Evolutionary conservation across 2,329 filamentous ascomycete species (phyloP).

Genomic region (Ceratocystis huliohia): DNA sequence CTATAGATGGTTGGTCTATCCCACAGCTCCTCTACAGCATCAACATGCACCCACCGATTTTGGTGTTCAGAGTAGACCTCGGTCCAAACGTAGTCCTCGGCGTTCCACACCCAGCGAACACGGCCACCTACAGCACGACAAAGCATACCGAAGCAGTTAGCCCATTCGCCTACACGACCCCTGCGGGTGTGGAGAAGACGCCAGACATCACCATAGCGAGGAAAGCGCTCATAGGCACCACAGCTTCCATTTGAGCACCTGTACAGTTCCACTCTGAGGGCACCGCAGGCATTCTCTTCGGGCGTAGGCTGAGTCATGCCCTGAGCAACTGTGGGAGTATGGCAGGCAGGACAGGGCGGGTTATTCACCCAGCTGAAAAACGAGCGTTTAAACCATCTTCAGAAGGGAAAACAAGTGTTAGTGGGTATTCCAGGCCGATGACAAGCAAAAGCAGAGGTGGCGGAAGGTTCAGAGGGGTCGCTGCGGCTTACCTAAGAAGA

Average conservation of each 20-base stretch:
- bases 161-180: constrained; percentile 89
- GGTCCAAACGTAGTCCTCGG: constrained; percentile 94
- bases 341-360: constrained; percentile 69
- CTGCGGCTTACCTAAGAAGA: constrained; percentile 52
- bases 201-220: constrained; percentile 91
- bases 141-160: constrained; percentile 97
- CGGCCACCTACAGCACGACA: constrained; percentile 83
- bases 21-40: constrained; percentile 89
- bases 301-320: constrained; percentile 75
- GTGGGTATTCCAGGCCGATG: constrained; percentile 3
- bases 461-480: constrained; percentile 24
- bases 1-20: constrained; percentile 86
- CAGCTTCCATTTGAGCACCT: constrained; percentile 68
- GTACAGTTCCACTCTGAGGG: constrained; percentile 79
- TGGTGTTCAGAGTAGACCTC: constrained; percentile 93
- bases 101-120: constrained; percentile 96
- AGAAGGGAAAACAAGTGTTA: constrained; percentile 21
- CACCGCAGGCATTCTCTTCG: constrained; percentile 81
- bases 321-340: constrained; percentile 67
- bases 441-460: not conserved
- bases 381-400: constrained; percentile 75
- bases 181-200: constrained; percentile 73
- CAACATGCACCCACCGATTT: constrained; percentile 90
- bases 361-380: constrained; percentile 98
- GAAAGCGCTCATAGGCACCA: constrained; percentile 73